phyloP scores from a whole-genome alignment of 2,329 filamentous ascomycete species.

The Rutstroemia sp. region DNA sequence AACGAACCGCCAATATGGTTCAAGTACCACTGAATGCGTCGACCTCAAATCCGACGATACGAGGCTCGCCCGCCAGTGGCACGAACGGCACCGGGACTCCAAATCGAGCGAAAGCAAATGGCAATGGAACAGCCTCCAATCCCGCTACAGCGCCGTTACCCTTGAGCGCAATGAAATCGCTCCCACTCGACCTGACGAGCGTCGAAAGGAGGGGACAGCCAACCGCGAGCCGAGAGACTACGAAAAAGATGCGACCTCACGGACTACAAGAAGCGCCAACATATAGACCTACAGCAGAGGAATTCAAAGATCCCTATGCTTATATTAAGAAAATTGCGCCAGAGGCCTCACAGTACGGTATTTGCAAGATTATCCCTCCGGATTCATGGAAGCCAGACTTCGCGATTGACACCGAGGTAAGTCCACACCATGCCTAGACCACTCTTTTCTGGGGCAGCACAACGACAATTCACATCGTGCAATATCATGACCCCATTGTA shows the following conservation, averaged over 20 bases:
- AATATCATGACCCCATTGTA: not conserved
- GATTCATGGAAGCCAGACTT: slow-evolving; percentile 92
- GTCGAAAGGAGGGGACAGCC: slow-evolving; percentile 87
- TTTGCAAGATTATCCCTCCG: slow-evolving; percentile 93
- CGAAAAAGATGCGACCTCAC: slow-evolving; percentile 74
- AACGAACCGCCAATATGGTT: slow-evolving; percentile 23
- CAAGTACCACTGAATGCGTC: slow-evolving; percentile 25
- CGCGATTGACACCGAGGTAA: slow-evolving; percentile 92
- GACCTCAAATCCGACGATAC: slow-evolving; percentile 19
- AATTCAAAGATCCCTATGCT: slow-evolving; percentile 89
- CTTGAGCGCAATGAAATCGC: slow-evolving; percentile 29
- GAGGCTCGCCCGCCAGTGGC: slow-evolving; percentile 27
- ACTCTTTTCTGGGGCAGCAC: not conserved
- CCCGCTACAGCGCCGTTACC: slow-evolving; percentile 26
- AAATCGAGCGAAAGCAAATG: slow-evolving; percentile 22
- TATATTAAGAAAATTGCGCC: slow-evolving; percentile 89
- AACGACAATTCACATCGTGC: not conserved
- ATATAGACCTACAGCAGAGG: slow-evolving; percentile 82
- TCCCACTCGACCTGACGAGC: slow-evolving; percentile 73
- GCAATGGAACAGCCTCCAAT: slow-evolving; percentile 26
- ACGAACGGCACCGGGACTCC: slow-evolving; percentile 19
- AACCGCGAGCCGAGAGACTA: slow-evolving; percentile 65
- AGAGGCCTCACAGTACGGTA: slow-evolving; percentile 79
- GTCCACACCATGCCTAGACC: slow-evolving; percentile 7
- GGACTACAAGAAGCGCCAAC: slow-evolving; percentile 85